A percentile compares a stretch with the other conserved stretches of the same genome.
These are phyloP conservation scores for Striga asiatica DNA, from an alignment of 257 asterid species.

Conservation along the genomic window DNA sequence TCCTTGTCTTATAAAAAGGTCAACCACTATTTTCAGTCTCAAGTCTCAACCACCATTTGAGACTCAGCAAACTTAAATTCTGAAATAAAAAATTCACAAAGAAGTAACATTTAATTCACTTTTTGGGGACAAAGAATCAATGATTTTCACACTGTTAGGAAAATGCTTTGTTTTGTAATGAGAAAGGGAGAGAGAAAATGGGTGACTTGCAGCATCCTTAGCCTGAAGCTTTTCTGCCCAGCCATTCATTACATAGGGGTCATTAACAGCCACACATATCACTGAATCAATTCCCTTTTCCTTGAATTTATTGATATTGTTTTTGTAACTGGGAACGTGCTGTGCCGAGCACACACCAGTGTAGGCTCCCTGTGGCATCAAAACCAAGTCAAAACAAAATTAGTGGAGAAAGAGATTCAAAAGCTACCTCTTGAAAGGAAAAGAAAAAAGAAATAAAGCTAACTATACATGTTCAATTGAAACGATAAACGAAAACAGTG, in stretches of 20 bases:
- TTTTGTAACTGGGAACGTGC: constrained; percentile 94
- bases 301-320: constrained; percentile 64
- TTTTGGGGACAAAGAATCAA: background rate
- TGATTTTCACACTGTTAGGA: background rate
- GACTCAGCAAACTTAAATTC: too few species aligned
- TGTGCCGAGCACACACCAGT: constrained; percentile 89
- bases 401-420: background rate
- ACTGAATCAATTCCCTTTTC: constrained; percentile 84
- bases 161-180: background rate
- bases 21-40: too few species aligned
- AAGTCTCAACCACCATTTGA: too few species aligned
- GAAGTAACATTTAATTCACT: too few species aligned
- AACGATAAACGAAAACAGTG: too few species aligned
- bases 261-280: constrained; percentile 84
- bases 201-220: constrained; percentile 63
- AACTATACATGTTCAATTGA: background rate
- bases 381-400: constrained; percentile 4
- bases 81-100: too few species aligned
- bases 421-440: background rate
- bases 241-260: constrained; percentile 73
- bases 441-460: background rate
- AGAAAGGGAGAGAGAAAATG: background rate
- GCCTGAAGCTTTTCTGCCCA: constrained; percentile 96
- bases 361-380: constrained; percentile 57
- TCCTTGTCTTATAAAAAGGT: too few species aligned